Evolutionary conservation across 768 basidiomycete genomes (phyloP).

Genomic region (Flagelloscypha sp.): DNA sequence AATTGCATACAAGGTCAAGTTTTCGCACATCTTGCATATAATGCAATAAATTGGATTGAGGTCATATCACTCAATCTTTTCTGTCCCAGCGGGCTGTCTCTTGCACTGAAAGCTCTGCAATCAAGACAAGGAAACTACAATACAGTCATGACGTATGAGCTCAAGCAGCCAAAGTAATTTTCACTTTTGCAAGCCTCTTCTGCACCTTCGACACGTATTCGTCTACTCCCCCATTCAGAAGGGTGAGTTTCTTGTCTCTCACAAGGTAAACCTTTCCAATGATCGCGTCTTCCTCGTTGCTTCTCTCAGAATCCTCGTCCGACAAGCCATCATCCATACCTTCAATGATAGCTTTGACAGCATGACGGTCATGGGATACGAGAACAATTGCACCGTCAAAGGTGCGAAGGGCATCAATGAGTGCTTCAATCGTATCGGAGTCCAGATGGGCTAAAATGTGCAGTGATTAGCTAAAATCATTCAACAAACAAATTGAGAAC

Average conservation of each 20-base stretch:
- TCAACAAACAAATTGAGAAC: conserved; percentile 2
- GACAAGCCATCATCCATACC: conserved; percentile 14
- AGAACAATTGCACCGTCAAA: conserved; percentile 52
- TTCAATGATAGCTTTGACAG: conserved; percentile 18
- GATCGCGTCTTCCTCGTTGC: not conserved
- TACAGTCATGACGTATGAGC: no score
- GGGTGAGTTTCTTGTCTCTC: conserved; percentile 14
- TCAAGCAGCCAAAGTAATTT: no score
- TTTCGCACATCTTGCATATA: no score
- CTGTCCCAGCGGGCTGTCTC: no score
- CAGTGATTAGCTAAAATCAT: conserved; percentile 34
- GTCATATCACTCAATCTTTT: no score
- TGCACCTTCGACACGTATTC: conserved; percentile 16
- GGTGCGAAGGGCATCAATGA: conserved; percentile 40
- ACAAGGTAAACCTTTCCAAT: conserved; percentile 18
- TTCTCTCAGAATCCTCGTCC: conserved; percentile 11
- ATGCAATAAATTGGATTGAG: no score
- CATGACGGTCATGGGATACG: conserved; percentile 56
- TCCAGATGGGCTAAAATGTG: no score
- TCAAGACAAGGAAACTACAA: no score
- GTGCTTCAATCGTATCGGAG: conserved; percentile 46
- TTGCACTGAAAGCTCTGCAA: no score
- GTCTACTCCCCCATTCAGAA: conserved; percentile 17
- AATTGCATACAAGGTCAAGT: no score
- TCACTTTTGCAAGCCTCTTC: no score